Base-by-base conservation (phyloP, 2,329 filamentous ascomycete species). In the Bipolaris cookei region DNA sequence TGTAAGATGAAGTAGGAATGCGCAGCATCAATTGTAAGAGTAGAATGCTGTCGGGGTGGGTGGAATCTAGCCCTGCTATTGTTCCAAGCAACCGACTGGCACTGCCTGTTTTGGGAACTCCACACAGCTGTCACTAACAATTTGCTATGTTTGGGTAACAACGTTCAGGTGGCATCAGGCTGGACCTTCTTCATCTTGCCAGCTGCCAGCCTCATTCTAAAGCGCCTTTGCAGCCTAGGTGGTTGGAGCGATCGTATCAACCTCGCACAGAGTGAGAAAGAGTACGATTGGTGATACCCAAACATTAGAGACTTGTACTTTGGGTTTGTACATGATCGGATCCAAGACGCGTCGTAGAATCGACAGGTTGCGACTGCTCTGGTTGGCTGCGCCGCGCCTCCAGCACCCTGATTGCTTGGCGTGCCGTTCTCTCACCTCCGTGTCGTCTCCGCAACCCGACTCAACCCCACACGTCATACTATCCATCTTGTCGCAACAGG, bases 371-470 rank as follows among this genome's bases (percentile, higher is more conserved):
- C 47, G 30, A 28, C 23, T 8, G 18, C 21, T 30, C 45, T 23
- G 49, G 44, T 37, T 44, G 49, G 49, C 20, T 43, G 49, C 20
- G 11, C 35, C 34, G 16, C 41, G 41, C 39, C 21, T 38, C 21
- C 32, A 34, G 50, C 49, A 25, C 32, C 39, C 21, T 45, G 42
- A 43, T 45, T 52, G 50, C 60, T 60, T 62, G 59, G 59, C 60
- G 25, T 28, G 47, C 48, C 51, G 37, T 57, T 56, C 48, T 53
- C 54, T 59, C 60, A 56, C 55, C 59, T 52, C 57, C 59, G 64
- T 55, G 38, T 39, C 54, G 50, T 55, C 64, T 64, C 64, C 62
- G 54, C 64, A 62, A 37, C 28, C 34, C 48, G 28, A 47, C 30
- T 34, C 28, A 48, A 23, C 32, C 56, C 50, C 58, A 35, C 58